phyloP scores from a whole-genome alignment of 2,329 filamentous ascomycete genomes.

The Ustulina deusta region DNA sequence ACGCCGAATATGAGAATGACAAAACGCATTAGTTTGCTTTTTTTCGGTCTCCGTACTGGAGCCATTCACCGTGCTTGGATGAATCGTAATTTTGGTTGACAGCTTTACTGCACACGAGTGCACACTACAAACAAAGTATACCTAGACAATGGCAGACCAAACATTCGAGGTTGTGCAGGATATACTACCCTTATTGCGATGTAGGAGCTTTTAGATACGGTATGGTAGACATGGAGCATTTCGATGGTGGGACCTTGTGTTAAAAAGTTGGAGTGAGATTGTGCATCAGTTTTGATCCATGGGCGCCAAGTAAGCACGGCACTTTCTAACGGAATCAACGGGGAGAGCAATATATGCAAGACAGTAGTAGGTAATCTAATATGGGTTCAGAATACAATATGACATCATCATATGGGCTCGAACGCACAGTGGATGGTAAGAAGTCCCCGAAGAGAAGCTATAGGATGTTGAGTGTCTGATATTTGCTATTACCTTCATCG shows the following conservation, averaged over 20 bases:
- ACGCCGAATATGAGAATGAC: slow-evolving; percentile 12
- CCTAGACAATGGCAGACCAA: slow-evolving; percentile 9
- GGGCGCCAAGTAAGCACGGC: not conserved
- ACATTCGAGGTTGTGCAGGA: not conserved
- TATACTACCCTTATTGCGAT: not conserved
- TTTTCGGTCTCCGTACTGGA: not conserved
- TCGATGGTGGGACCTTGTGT: not conserved
- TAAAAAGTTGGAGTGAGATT: not conserved
- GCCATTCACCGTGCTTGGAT: not conserved
- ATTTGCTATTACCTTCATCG: slow-evolving; percentile 16
- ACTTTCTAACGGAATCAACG: slow-evolving; percentile 1
- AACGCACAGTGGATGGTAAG: not conserved
- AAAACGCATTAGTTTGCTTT: slow-evolving; percentile 1
- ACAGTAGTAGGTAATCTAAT: not conserved
- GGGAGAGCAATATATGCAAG: not conserved
- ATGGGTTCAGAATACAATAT: not conserved
- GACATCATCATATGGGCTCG: not conserved
- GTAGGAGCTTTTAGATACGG: not conserved
- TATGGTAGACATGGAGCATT: not conserved
- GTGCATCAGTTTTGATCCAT: slow-evolving; percentile 1
- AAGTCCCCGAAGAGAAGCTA: not conserved
- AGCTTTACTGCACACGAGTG: slow-evolving; percentile 17
- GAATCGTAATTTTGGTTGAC: not conserved
- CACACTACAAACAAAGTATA: slow-evolving; percentile 11
- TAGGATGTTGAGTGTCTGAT: slow-evolving; percentile 11